phyloP scores from a whole-genome alignment of 2,329 filamentous ascomycete genomes.

The Diaporthe batatas region DNA sequence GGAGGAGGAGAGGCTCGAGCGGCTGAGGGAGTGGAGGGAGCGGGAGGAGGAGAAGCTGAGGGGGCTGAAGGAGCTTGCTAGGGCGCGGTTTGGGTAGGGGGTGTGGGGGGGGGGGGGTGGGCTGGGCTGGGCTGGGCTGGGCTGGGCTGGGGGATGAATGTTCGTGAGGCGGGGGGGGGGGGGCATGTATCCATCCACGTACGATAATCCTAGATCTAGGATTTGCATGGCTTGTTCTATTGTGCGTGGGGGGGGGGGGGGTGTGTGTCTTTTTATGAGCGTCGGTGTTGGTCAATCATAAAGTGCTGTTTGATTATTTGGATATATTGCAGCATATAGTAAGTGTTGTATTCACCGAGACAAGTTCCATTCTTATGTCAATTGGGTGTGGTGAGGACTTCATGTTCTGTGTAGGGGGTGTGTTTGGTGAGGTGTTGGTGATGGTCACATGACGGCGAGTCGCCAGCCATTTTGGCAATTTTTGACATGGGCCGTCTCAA shows the following conservation, averaged over 20 bases:
- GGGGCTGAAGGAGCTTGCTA: conserved; percentile 83
- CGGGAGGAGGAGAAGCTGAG: conserved; percentile 89
- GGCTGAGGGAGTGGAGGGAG: conserved; percentile 74
- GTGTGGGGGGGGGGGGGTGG: too few relatives aligned
- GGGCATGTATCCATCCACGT: too few relatives aligned
- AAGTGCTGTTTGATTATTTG: background rate
- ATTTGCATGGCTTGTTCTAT: too few relatives aligned
- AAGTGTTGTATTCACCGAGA: background rate
- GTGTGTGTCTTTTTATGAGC: background rate
- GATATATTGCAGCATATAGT: background rate
- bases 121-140: too few relatives aligned
- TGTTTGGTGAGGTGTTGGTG: background rate
- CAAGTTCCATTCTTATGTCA: background rate
- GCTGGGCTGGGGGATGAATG: background rate
- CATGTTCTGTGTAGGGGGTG: background rate
- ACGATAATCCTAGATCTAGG: too few relatives aligned
- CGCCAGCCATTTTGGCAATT: conserved; percentile 4
- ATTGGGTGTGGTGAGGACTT: background rate
- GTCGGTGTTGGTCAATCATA: conserved; percentile 12
- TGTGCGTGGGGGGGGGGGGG: too few relatives aligned
- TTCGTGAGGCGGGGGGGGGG: too few relatives aligned
- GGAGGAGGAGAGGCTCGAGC: conserved; percentile 84
- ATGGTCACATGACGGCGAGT: conserved; percentile 26
- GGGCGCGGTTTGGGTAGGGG: conserved; percentile 77
- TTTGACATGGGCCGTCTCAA: background rate